Base-by-base conservation (phyloP, 495 filamentous ascomycete species). In the Talaromyces stipitatus region DNA sequence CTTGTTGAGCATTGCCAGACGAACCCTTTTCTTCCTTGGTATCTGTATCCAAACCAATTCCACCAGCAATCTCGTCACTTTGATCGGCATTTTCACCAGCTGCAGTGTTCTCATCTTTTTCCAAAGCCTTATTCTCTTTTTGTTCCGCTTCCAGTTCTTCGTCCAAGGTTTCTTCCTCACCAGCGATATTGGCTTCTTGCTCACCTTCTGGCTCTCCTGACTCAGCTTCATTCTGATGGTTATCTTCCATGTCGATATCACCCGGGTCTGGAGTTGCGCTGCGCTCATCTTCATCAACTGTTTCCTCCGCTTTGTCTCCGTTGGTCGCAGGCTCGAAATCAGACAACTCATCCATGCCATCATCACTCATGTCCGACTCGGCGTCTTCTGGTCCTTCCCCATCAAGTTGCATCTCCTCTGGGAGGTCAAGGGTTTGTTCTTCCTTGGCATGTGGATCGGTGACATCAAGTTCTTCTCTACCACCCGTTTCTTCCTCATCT, bases 371-470 rank as follows among this genome's bases (percentile, higher is more conserved):
- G 48, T 87, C 86, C 54, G 81, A 79, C 20, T 79, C 82, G 41
- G 84, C 85, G 26, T 77, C 70, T 48, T 84, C 83, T 51, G 81
- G 78, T 46, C 87, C 82, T 54, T 85, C 75, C 24, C 78, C 82
- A 64, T 88, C 86, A 29, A 90, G 73, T 38, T 86, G 75, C 74
- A 90, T 82, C 60, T 88, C 84, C 22, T 90, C 84, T 4, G 84
- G 84, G 30, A 87, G 72, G 26, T 88, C 84, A 12, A 88, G 72
- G 0, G 76, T 76, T 29, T 85, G 75, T 50, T 86, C 80, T 60
- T 96, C 88, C 58, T 92, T 84, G 2, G 85, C 78, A 67, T 92
- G 84, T 22, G 82, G 77, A 65, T 90, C 88, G 22, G 82, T 79
- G 38, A 82, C 79, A 64, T 86, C 83, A 56, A 79, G 79, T 22